Evolutionary conservation across 257 asterid species (phyloP).

Genomic region (Penstemon eatonii): DNA sequence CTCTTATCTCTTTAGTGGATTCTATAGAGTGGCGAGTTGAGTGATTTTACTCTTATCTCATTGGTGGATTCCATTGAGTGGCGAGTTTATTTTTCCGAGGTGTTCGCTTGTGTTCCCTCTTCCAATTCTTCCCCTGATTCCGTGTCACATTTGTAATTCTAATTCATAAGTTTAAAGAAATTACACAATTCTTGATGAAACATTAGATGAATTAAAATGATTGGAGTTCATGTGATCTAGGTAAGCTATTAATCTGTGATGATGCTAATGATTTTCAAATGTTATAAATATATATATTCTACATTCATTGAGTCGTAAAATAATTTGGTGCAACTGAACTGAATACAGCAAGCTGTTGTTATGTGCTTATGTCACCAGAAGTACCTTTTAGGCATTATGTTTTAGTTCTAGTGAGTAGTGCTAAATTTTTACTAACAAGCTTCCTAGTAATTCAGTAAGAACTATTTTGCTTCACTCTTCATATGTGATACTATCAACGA

Average conservation of each 20-base stretch:
- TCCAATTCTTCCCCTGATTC: no score
- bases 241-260: neutral
- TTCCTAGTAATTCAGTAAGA: neutral
- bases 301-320: neutral
- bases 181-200: neutral
- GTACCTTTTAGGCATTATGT: neutral
- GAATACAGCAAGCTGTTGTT: neutral
- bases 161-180: no score
- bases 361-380: neutral
- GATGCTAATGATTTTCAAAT: neutral
- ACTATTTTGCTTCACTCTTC: neutral
- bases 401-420: neutral
- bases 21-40: no score
- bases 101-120: no score
- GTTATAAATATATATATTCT: no score
- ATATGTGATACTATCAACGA: neutral
- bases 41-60: no score
- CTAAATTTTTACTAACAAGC: neutral
- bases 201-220: neutral
- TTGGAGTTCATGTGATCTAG: neutral
- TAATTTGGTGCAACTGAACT: neutral
- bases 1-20: no score
- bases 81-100: no score
- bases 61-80: no score
- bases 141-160: no score